phyloP scores from a whole-genome alignment of 2,329 filamentous ascomycete genomes.

The Phyllosticta ampelicida region DNA sequence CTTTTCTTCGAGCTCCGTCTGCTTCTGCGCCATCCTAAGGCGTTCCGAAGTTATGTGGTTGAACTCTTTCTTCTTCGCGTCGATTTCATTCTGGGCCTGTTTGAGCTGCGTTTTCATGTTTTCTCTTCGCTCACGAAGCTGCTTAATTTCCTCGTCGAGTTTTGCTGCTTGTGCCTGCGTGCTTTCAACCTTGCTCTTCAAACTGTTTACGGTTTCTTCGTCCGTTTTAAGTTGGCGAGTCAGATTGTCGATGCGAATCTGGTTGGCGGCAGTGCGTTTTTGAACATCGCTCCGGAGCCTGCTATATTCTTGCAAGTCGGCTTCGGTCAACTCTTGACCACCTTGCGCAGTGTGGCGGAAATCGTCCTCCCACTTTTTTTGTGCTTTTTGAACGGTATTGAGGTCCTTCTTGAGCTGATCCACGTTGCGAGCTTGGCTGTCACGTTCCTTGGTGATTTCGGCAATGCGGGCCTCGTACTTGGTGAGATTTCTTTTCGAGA shows the following conservation, averaged over 20 bases:
- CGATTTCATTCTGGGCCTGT: slow-evolving; percentile 62
- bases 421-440: slow-evolving; percentile 57
- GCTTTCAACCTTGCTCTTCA: slow-evolving; percentile 78
- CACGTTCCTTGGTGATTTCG: slow-evolving; percentile 64
- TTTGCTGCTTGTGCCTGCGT: slow-evolving; percentile 64
- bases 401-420: slow-evolving; percentile 72
- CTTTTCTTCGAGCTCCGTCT: slow-evolving; percentile 86
- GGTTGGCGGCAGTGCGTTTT: slow-evolving; percentile 68
- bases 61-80: slow-evolving; percentile 80
- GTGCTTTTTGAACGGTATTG: slow-evolving; percentile 75
- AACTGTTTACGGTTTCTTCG: slow-evolving; percentile 76
- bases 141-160: slow-evolving; percentile 58
- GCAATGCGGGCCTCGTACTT: slow-evolving; percentile 57
- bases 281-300: slow-evolving; percentile 74
- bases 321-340: slow-evolving; percentile 73
- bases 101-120: slow-evolving; percentile 51
- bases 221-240: slow-evolving; percentile 82
- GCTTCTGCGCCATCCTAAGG: slow-evolving; percentile 66
- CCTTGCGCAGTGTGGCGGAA: slow-evolving; percentile 77
- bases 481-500: slow-evolving; percentile 61
- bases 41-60: slow-evolving; percentile 78
- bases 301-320: slow-evolving; percentile 84
- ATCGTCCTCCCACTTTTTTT: slow-evolving; percentile 77
- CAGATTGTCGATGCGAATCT: slow-evolving; percentile 76
- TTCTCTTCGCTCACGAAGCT: slow-evolving; percentile 57